Conservation (phyloP, 345 rosid genomes). For the Sonneratia caseolaris region DNA sequence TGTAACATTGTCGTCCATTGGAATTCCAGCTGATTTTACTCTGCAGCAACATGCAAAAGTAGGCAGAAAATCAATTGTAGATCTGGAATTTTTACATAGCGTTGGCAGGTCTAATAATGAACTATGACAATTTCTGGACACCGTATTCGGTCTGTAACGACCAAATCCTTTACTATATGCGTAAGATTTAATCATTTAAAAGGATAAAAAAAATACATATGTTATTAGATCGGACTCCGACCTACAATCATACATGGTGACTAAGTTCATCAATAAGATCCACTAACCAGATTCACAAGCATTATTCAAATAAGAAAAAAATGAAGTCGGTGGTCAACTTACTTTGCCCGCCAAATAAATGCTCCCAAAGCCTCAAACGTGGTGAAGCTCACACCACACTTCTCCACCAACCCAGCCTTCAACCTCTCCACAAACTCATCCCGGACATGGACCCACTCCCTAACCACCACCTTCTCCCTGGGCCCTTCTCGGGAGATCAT, state of each 20-base stretch:
- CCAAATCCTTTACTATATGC: too few species aligned
- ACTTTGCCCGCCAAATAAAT: conserved; percentile 87
- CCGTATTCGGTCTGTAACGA: too few species aligned
- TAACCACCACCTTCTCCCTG: conserved; percentile 28
- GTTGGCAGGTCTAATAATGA: too few species aligned
- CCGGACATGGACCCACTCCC: conserved; percentile 47
- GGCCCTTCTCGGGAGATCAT: conserved; percentile 33
- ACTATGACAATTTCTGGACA: not conserved
- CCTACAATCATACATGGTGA: too few species aligned
- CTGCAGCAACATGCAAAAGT: not conserved
- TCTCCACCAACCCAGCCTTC: conserved; percentile 38
- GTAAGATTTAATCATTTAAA: too few species aligned
- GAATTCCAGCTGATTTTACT: conserved; percentile 25
- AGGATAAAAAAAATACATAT: too few species aligned
- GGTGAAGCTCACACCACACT: conserved; percentile 53
- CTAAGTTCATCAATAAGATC: too few species aligned
- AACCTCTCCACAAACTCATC: conserved; percentile 59
- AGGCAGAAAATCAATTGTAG: too few species aligned
- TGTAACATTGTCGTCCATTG: conserved; percentile 39
- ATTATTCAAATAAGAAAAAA: too few species aligned
- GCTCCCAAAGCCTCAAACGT: conserved; percentile 88
- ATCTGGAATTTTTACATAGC: too few species aligned
- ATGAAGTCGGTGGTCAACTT: conserved; percentile 2
- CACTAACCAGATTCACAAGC: too few species aligned
- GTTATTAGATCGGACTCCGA: too few species aligned